These are phyloP conservation scores for Saccharomyces mikatae DNA, from an alignment of 805 yeast species.

Conservation along the genomic window DNA sequence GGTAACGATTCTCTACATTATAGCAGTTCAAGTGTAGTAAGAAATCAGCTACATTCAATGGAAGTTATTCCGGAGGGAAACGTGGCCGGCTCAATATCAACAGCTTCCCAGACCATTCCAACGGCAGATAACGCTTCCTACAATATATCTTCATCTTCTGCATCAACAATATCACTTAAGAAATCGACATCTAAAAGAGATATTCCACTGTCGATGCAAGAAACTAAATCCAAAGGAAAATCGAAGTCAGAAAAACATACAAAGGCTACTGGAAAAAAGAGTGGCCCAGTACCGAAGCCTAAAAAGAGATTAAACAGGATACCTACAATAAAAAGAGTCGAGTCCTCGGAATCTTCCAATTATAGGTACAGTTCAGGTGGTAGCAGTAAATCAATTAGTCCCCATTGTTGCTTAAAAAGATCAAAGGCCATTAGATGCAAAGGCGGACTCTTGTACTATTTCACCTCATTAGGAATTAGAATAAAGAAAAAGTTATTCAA, in stretches of 20 bases:
- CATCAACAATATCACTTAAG: not conserved
- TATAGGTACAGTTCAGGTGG: not conserved
- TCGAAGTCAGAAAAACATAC: not conserved
- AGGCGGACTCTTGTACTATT: slow-evolving; percentile 32
- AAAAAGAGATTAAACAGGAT: slow-evolving; percentile 3
- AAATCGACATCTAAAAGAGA: not conserved
- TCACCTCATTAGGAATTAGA: slow-evolving; percentile 21
- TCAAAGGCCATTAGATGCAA: slow-evolving; percentile 33
- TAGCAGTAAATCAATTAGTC: not conserved
- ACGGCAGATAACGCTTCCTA: slow-evolving; percentile 27
- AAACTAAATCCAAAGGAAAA: not conserved
- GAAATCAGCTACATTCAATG: slow-evolving; percentile 6
- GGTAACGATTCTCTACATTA: not conserved
- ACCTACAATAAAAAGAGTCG: slow-evolving; percentile 15
- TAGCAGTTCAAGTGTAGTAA: not conserved
- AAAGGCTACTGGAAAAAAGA: not conserved
- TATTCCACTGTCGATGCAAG: not conserved
- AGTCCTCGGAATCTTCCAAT: slow-evolving; percentile 4
- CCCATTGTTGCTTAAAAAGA: slow-evolving; percentile 10
- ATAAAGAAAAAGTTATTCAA: slow-evolving; percentile 20
- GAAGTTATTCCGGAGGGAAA: slow-evolving; percentile 15
- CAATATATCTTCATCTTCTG: slow-evolving; percentile 16
- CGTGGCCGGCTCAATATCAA: slow-evolving; percentile 10
- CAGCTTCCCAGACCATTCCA: slow-evolving; percentile 16
- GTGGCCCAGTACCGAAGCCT: not conserved